A percentile compares a stretch with the other conserved stretches of the same genome.
phyloP scores from a whole-genome alignment of 331 rosid species.

The Cydonia oblonga region DNA sequence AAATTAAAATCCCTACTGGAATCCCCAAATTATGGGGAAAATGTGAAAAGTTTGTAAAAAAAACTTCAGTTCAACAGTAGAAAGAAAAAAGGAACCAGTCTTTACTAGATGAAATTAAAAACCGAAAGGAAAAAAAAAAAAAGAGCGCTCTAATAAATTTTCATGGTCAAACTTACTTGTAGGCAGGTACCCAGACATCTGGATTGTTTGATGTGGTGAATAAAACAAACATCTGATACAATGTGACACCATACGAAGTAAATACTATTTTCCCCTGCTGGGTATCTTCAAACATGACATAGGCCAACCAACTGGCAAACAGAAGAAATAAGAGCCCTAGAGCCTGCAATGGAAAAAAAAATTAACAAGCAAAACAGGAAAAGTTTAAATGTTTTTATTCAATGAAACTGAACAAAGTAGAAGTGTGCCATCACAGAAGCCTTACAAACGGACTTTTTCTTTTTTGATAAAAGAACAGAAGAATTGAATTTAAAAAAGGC shows the following conservation, averaged over 20 bases:
- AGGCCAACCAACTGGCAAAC: slow-evolving; percentile 91
- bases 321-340: slow-evolving; percentile 76
- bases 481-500: too few relatives aligned
- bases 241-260: slow-evolving; percentile 69
- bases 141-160: neutral
- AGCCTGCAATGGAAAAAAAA: slow-evolving; percentile 54
- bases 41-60: neutral
- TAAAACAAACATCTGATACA: slow-evolving; percentile 75
- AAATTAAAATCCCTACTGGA: neutral
- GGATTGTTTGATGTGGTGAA: slow-evolving; percentile 95
- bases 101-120: neutral
- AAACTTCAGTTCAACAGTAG: neutral
- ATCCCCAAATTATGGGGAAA: neutral
- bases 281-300: slow-evolving; percentile 91
- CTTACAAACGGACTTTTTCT: neutral
- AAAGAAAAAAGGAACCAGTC: neutral
- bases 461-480: neutral
- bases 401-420: neutral
- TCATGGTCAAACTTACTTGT: slow-evolving; percentile 58
- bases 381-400: too few relatives aligned
- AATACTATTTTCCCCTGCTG: slow-evolving; percentile 63
- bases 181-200: slow-evolving; percentile 98
- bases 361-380: neutral
- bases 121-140: neutral
- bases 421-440: neutral